Conservation (phyloP, 1,139 yeast species). For the Diutina siamensis region DNA sequence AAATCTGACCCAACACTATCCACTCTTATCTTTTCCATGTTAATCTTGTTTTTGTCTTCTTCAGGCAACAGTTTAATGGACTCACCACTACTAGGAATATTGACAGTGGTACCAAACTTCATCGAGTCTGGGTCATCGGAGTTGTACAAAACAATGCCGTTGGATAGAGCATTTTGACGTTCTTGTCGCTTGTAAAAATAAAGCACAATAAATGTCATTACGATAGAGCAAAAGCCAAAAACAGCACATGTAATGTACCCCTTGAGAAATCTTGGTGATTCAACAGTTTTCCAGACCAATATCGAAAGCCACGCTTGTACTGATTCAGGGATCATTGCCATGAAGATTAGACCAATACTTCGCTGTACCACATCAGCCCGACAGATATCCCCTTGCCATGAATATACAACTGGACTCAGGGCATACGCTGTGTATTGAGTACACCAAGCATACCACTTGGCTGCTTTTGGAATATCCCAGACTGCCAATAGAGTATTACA, state of each 20-base stretch:
- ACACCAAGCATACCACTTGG: conserved; percentile 14
- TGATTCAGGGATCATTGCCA: conserved; percentile 14
- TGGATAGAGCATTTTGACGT: conserved; percentile 34
- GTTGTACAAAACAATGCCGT: conserved; percentile 15
- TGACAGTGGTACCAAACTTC: too few species aligned
- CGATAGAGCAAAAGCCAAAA: background rate
- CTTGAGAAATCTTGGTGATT: conserved; percentile 13
- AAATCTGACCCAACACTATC: too few species aligned
- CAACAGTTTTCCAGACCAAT: conserved; percentile 15
- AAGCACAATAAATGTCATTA: conserved; percentile 24
- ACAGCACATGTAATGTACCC: conserved; percentile 11
- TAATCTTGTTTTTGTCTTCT: too few species aligned
- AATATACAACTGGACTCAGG: conserved; percentile 36
- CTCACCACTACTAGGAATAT: too few species aligned
- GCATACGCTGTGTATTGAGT: conserved; percentile 35
- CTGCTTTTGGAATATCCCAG: conserved; percentile 11
- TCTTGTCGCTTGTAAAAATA: conserved; percentile 50
- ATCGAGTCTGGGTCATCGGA: too few species aligned
- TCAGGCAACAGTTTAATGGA: too few species aligned
- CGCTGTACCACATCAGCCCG: conserved; percentile 33
- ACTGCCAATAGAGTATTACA: conserved; percentile 21
- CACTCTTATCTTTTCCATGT: too few species aligned
- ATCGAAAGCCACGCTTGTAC: conserved; percentile 13
- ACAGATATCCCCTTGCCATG: conserved; percentile 35
- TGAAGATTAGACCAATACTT: conserved; percentile 13